phyloP scores from a whole-genome alignment of 345 rosid species.

The Eucalyptus rudis region DNA sequence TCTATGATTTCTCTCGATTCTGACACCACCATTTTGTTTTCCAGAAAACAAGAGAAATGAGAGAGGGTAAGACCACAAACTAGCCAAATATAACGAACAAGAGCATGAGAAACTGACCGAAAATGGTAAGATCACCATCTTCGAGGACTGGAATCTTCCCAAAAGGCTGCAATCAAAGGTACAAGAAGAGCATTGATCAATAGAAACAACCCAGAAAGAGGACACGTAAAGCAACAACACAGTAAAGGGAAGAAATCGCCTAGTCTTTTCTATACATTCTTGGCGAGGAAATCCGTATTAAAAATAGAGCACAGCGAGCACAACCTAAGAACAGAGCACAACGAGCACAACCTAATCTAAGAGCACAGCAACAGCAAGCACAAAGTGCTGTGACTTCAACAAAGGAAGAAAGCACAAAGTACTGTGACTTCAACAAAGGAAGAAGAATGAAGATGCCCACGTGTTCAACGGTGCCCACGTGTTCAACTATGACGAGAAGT shows the following conservation, averaged over 20 bases:
- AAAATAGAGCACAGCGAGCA: too few species aligned
- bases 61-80: not conserved
- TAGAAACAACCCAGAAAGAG: not conserved
- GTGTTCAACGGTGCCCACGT: too few species aligned
- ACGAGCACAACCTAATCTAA: too few species aligned
- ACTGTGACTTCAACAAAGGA: too few species aligned
- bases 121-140: conserved; percentile 61
- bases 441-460: too few species aligned
- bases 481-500: too few species aligned
- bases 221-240: not conserved
- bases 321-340: too few species aligned
- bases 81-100: not conserved
- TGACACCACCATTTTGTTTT: not conserved
- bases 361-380: too few species aligned
- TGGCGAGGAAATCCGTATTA: conserved; percentile 31
- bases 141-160: conserved; percentile 73
- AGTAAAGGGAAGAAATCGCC: not conserved
- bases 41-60: not conserved
- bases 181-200: not conserved
- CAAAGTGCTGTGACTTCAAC: too few species aligned
- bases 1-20: conserved; percentile 74
- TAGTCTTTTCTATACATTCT: conserved; percentile 22
- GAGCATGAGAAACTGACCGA: conserved; percentile 21
- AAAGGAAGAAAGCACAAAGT: too few species aligned
- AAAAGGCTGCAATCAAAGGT: conserved; percentile 66